These are phyloP conservation scores for Eragrostis tef DNA, from an alignment of 202 grass and related monocot genomes.

Conservation along the genomic window DNA sequence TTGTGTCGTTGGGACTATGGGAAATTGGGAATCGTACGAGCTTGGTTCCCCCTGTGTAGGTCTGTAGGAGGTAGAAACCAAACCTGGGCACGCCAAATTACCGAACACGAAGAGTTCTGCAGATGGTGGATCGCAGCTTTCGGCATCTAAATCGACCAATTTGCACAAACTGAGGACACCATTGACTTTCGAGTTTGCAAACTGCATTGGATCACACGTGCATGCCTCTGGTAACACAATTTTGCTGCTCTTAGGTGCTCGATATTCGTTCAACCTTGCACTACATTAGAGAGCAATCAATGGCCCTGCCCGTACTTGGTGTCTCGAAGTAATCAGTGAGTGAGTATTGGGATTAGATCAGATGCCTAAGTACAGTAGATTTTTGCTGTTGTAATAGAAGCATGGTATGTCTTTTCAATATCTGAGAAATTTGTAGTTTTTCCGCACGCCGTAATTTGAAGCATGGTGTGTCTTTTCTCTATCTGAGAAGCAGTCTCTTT, in stretches of 20 bases:
- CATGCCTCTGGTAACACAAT: not conserved
- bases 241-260: not conserved
- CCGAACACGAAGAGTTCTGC: not conserved
- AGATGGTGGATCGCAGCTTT: not conserved
- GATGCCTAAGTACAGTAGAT: not conserved
- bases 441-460: not conserved
- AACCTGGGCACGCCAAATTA: not conserved
- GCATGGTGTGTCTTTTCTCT: too few relatives aligned
- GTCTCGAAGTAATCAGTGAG: not conserved
- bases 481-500: not conserved
- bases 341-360: slow-evolving; percentile 1
- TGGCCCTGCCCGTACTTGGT: not conserved
- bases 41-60: not conserved
- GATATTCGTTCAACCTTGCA: not conserved
- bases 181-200: not conserved
- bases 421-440: not conserved
- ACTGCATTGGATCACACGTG: not conserved
- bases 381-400: not conserved
- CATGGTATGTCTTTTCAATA: not conserved
- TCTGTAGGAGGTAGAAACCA: not conserved
- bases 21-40: slow-evolving; percentile 13
- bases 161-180: not conserved
- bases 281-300: not conserved
- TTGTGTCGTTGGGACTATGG: slow-evolving; percentile 1
- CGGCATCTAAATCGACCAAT: not conserved